These are phyloP conservation scores for Pseudognaphalium luteoalbum DNA, from an alignment of 129 eudicot genomes.

Conservation along the genomic window DNA sequence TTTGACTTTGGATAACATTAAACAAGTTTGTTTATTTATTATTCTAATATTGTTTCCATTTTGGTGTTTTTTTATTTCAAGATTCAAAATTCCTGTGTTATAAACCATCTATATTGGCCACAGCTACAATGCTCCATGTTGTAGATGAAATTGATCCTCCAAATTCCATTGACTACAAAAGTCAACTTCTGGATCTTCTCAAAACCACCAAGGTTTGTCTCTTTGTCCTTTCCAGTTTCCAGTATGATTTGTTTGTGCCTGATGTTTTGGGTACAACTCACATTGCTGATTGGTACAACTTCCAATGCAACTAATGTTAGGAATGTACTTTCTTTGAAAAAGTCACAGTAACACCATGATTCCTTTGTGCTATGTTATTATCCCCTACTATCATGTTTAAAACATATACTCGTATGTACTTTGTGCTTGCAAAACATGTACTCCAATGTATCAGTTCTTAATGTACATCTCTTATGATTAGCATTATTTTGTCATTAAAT, in stretches of 20 bases:
- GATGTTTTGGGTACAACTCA: conserved; percentile 24
- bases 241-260: conserved; percentile 14
- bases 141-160: conserved; percentile 57
- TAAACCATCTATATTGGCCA: conserved; percentile 73
- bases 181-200: conserved; percentile 72
- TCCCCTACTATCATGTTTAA: conserved; percentile 15
- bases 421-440: conserved; percentile 30
- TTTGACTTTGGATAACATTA: conserved; percentile 9
- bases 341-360: conserved; percentile 20
- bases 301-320: conserved; percentile 21
- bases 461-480: conserved; percentile 9
- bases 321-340: conserved; percentile 37
- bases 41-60: conserved; percentile 20
- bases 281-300: conserved; percentile 27
- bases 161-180: conserved; percentile 59
- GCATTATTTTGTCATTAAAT: not conserved
- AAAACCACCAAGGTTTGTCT: conserved; percentile 63
- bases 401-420: conserved; percentile 17
- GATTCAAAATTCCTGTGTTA: conserved; percentile 63
- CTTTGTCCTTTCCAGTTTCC: conserved; percentile 25
- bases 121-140: conserved; percentile 74
- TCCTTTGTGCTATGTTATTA: conserved; percentile 7
- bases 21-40: conserved; percentile 6
- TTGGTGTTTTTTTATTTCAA: conserved; percentile 29
- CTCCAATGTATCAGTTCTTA: conserved; percentile 3